Evolutionary conservation across 805 yeast species (phyloP), one percentile per base, ranked within the genome.

Genomic region (Pichia deserticola): DNA sequence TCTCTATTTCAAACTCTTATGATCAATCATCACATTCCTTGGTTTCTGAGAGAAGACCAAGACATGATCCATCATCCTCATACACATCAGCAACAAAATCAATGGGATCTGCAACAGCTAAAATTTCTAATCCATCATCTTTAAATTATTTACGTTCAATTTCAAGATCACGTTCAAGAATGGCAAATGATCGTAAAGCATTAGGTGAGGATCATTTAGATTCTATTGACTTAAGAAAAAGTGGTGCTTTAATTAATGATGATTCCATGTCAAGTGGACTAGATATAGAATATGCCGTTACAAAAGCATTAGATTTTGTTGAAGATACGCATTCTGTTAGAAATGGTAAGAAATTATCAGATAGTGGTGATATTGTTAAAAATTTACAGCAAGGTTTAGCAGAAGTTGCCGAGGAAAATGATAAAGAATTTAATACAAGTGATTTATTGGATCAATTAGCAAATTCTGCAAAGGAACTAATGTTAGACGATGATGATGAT

Each of bases 151-250:
- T 84, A 54, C 75, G 89, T 56, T 77, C 85, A 1, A 79, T 81
- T 42, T 81, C 86, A 1, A 71, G 86, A 62, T 80, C 86, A 1
- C 70, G 86, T 58, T 78, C 85, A 7, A 72, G 85, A 63, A 71
- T 69, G 30, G 61, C 67, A 5, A 58, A 62, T 45, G 71, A 68
- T 51, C 55, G 62, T 29, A 60, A 60, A 15, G 69, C 70, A 15
- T 60, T 63, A 15, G 68, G 63, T 4, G 46, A 51, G 27, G 63
- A 64, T 28, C 55, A 54, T 20, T 39, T 42, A 13, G 58, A 59
- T 25, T 62, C 72, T n/a, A 60, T 62, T 1, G 80, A 74, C 42
- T 69, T 81, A 54, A 74, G 70, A 36, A 65, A 72, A 48, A 85
- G 78, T 57, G 86, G 86, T 42, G 86, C 81, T 0, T 66, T 81